Conservation (phyloP, 2,329 filamentous ascomycete genomes). For the Monilinia vaccinii-corymbosi region DNA sequence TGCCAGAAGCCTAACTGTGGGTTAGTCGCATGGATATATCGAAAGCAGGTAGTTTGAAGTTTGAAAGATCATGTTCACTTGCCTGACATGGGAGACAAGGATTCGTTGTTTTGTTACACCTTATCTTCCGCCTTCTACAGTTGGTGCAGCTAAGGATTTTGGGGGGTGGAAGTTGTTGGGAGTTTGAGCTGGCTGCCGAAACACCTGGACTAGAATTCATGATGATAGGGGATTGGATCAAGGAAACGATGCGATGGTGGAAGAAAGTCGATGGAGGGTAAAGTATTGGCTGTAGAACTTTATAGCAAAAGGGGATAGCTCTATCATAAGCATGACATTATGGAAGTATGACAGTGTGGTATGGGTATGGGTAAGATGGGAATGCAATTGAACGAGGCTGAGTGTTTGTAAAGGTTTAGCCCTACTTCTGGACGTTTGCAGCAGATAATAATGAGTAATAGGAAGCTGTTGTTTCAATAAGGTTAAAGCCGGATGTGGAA, state of each 20-base stretch:
- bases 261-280: too few species aligned
- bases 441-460: too few species aligned
- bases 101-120: conserved; percentile 9
- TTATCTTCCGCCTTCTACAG: conserved; percentile 11
- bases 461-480: too few species aligned
- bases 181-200: not conserved
- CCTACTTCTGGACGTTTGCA: too few species aligned
- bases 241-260: not conserved
- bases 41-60: not conserved
- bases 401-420: too few species aligned
- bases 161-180: not conserved
- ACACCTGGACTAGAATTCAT: not conserved
- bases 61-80: not conserved
- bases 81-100: conserved; percentile 11
- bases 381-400: too few species aligned
- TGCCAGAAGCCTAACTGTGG: not conserved
- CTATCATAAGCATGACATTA: too few species aligned
- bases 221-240: not conserved
- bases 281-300: not conserved
- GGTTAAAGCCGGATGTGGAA: too few species aligned
- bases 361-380: too few species aligned
- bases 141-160: conserved; percentile 11
- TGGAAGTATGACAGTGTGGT: too few species aligned
- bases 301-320: not conserved
- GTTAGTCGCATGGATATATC: not conserved